phyloP scores from a whole-genome alignment of 2,329 filamentous ascomycete species.

The Scedosporium minutisporum region DNA sequence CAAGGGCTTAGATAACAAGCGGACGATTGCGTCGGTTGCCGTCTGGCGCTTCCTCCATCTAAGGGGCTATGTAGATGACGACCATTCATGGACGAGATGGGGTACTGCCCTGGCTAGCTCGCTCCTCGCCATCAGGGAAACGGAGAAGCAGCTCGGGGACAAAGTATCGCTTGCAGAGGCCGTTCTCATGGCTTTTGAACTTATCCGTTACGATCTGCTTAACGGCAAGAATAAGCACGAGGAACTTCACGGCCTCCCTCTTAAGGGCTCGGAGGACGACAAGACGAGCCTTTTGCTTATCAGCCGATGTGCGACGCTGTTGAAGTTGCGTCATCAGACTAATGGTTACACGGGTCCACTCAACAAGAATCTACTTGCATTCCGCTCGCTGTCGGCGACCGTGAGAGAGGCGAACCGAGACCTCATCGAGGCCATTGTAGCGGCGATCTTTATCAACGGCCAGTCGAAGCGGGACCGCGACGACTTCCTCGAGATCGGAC shows the following conservation, averaged over 20 bases:
- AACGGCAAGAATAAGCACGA: constrained; percentile 54
- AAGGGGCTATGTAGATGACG: constrained; percentile 69
- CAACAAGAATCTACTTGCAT: constrained; percentile 79
- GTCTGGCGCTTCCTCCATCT: constrained; percentile 87
- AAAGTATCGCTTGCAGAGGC: constrained; percentile 51
- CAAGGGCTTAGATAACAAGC: constrained; percentile 52
- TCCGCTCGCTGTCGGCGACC: constrained; percentile 71
- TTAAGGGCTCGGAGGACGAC: constrained; percentile 57
- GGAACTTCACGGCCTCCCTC: constrained; percentile 44
- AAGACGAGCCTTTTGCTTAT: constrained; percentile 71
- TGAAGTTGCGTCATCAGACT: constrained; percentile 69
- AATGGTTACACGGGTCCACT: constrained; percentile 93
- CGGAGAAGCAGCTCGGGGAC: constrained; percentile 32
- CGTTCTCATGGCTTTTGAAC: constrained; percentile 73
- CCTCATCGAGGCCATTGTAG: constrained; percentile 71
- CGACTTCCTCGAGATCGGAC: constrained; percentile 59
- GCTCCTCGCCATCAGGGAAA: constrained; percentile 51
- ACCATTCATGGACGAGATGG: constrained; percentile 68
- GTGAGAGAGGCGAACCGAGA: constrained; percentile 74
- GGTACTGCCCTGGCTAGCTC: constrained; percentile 68
- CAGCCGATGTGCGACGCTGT: constrained; percentile 74
- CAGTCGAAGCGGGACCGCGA: constrained; percentile 63
- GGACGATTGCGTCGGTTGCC: constrained; percentile 62
- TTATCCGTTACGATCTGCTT: constrained; percentile 70
- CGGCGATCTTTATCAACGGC: constrained; percentile 70